phyloP scores from a whole-genome alignment of 1,284 basidiomycete genomes.

The Sanghuangporus sanghuang region DNA sequence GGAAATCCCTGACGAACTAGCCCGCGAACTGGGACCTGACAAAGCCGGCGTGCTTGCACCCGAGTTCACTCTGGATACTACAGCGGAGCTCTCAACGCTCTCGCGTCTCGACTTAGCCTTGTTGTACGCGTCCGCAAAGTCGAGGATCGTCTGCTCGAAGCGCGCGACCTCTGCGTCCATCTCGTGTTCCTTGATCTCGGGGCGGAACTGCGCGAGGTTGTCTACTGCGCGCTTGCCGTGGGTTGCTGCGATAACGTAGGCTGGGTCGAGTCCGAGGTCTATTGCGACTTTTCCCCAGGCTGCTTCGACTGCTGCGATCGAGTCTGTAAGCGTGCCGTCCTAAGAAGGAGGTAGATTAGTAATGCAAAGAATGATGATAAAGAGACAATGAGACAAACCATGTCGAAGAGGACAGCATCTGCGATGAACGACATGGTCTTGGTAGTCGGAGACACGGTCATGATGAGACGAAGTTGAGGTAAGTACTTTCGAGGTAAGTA shows the following conservation, averaged over 20 bases:
- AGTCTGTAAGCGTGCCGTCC: slow-evolving; percentile 73
- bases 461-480: not conserved
- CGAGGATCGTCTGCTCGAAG: slow-evolving; percentile 70
- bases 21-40: slow-evolving; percentile 37
- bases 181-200: slow-evolving; percentile 50
- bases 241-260: slow-evolving; percentile 63
- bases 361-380: not conserved
- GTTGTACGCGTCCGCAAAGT: slow-evolving; percentile 62
- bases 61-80: slow-evolving; percentile 26
- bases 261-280: slow-evolving; percentile 63
- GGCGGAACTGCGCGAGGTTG: slow-evolving; percentile 57
- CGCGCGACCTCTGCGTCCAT: slow-evolving; percentile 63
- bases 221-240: slow-evolving; percentile 73
- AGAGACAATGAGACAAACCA: slow-evolving; percentile 41
- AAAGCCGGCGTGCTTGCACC: slow-evolving; percentile 36
- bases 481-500: not conserved
- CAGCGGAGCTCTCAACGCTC: slow-evolving; percentile 23
- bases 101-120: slow-evolving; percentile 18
- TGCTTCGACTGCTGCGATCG: slow-evolving; percentile 72
- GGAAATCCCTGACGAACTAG: slow-evolving; percentile 34
- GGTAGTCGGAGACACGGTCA: not conserved
- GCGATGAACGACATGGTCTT: slow-evolving; percentile 30
- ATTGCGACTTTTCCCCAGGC: slow-evolving; percentile 74
- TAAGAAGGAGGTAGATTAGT: slow-evolving; percentile 24
- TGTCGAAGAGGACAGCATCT: slow-evolving; percentile 70